These are phyloP conservation scores for Trifolium subterraneum DNA, from an alignment of 306 rosid species.

Conservation along the genomic window DNA sequence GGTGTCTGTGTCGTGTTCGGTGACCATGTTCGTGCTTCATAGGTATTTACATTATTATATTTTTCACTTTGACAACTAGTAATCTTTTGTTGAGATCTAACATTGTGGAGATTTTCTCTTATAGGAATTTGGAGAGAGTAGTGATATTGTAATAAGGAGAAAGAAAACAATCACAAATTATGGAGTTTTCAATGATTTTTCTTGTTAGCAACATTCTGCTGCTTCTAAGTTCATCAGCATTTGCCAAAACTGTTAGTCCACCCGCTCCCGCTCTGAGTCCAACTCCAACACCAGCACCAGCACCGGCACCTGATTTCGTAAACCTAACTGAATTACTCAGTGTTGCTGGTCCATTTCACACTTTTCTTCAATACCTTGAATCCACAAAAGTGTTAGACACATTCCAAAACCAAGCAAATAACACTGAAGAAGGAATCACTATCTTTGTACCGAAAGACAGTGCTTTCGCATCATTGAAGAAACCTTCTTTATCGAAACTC, in stretches of 20 bases:
- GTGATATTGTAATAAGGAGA: conserved; percentile 33
- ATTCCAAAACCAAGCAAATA: conserved; percentile 93
- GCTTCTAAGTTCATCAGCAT: conserved; percentile 60
- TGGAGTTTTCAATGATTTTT: conserved; percentile 52
- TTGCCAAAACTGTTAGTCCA: conserved; percentile 67
- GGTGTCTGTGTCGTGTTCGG: too few species aligned
- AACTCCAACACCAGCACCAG: conserved; percentile 92
- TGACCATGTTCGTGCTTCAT: too few species aligned
- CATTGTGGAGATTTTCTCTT: conserved; percentile 24
- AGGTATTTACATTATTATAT: too few species aligned
- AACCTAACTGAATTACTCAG: conserved; percentile 75
- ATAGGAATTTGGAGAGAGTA: conserved; percentile 76
- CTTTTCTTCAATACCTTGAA: conserved; percentile 69
- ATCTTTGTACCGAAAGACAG: conserved; percentile 81
- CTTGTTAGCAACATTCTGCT: conserved; percentile 53
- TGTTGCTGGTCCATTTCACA: conserved; percentile 92
- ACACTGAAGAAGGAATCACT: conserved; percentile 89
- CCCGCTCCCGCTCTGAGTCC: conserved; percentile 54
- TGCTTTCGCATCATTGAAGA: conserved; percentile 67
- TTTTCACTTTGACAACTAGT: background rate
- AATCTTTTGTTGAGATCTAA: conserved; percentile 45
- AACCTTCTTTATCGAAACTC: conserved; percentile 71
- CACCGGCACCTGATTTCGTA: conserved; percentile 73
- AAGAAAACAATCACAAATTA: too few species aligned
- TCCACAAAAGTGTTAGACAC: conserved; percentile 88